These are phyloP conservation scores for Afroboletus lepidellus DNA, from an alignment of 1,284 basidiomycete genomes.

Conservation along the genomic window DNA sequence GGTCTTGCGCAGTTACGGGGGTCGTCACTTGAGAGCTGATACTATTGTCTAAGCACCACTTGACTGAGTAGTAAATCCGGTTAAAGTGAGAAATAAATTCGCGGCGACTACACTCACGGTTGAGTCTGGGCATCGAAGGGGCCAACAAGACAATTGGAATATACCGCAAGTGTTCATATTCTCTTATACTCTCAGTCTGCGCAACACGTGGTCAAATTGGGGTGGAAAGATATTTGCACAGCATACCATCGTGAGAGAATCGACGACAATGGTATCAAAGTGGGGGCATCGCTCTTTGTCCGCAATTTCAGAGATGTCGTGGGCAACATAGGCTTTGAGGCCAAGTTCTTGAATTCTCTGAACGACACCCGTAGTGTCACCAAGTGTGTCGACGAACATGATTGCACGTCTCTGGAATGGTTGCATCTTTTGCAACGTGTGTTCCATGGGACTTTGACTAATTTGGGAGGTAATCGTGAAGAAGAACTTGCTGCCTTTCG, in stretches of 20 bases:
- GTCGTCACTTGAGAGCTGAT: constrained; percentile 91
- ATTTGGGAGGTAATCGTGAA: constrained; percentile 91
- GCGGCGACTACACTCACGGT: constrained; percentile 50
- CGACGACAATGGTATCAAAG: constrained; percentile 95
- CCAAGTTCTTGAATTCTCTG: constrained; percentile 80
- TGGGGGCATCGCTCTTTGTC: constrained; percentile 82
- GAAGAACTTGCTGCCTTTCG: constrained; percentile 94
- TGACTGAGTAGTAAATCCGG: constrained; percentile 49
- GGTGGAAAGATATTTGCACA: constrained; percentile 7
- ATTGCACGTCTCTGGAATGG: constrained; percentile 79
- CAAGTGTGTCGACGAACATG: constrained; percentile 87
- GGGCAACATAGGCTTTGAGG: constrained; percentile 78
- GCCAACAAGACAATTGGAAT: constrained; percentile 96
- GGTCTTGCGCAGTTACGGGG: constrained; percentile 85
- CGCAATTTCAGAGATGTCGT: constrained; percentile 75
- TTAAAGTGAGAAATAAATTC: constrained; percentile 5
- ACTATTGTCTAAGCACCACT: constrained; percentile 90
- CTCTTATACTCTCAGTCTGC: constrained; percentile 85
- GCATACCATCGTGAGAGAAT: constrained; percentile 82
- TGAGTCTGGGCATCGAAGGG: constrained; percentile 70
- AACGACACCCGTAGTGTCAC: constrained; percentile 77
- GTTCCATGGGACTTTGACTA: constrained; percentile 71
- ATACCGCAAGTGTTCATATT: constrained; percentile 93
- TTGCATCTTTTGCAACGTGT: constrained; percentile 72
- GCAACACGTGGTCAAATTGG: constrained; percentile 18